Percentiles rank a stretch among this genome's conserved stretches.
These are phyloP conservation scores for Clausena lansium DNA, from an alignment of 345 rosid species.

Conservation along the genomic window DNA sequence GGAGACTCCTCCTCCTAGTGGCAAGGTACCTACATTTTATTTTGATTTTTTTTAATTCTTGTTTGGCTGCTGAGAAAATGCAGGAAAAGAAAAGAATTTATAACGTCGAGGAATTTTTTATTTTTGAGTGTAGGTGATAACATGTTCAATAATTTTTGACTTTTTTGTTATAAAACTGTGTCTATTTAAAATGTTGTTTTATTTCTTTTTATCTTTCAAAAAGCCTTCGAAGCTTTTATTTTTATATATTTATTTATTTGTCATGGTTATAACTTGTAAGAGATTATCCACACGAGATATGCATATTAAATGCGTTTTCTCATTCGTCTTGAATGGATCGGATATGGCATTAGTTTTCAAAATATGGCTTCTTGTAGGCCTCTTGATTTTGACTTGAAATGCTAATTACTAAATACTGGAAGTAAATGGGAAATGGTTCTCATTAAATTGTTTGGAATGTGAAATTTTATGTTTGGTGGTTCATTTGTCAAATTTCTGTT, in stretches of 20 bases:
- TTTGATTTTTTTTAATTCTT: neutral
- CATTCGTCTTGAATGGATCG: neutral
- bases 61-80: slow-evolving; percentile 34
- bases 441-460: neutral
- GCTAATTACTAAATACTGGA: neutral
- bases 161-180: neutral
- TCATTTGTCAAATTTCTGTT: slow-evolving; percentile 1
- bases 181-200: no score
- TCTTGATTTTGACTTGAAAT: neutral
- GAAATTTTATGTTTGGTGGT: neutral
- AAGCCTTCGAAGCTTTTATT: neutral
- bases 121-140: neutral
- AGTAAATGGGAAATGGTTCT: neutral
- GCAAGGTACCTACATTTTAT: slow-evolving; percentile 58
- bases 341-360: neutral
- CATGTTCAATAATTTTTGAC: neutral
- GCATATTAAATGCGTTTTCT: neutral
- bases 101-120: neutral
- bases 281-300: neutral
- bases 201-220: neutral
- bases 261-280: neutral
- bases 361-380: neutral
- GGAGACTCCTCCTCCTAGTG: slow-evolving; percentile 64
- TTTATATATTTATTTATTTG: neutral
- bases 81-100: slow-evolving; percentile 18